Evolutionary conservation across 352 stramenopile species (phyloP), one percentile per base, ranked within the genome.

Genomic region (Globisporangium recalcitrans): DNA sequence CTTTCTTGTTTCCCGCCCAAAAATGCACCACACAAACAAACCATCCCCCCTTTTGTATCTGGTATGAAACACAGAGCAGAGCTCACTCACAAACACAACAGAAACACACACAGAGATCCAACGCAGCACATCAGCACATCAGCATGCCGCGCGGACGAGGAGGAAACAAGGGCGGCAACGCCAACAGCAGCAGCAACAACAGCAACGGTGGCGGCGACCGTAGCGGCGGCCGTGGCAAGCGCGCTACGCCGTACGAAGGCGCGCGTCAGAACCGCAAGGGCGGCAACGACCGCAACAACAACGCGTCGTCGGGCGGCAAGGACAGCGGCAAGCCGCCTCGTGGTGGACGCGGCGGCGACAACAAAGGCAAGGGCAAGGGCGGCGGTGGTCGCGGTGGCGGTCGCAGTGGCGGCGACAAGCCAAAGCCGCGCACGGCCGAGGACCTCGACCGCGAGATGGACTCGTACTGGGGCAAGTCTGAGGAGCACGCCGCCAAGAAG

Each of bases 401-500:
- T 46, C 52, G 73, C 26, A 55, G 73, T 9, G 52, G 69, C 19
- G 63, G 65, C 14, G 68, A 80, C 58, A 90, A 90, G 60, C 72
- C 75, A 24, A 91, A 91, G 74, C 70, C 82, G 8, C 83, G 80
- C 65, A 91, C 85, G 1, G 82, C 82, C 0, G 81, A 91, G 61
- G 81, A 94, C 54, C 73, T 94, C 27, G 82, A 94, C 66, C 79
- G 78, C 47, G 85, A 94, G 53, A 92, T 94, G 85, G 85, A 94
- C 76, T 84, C 60, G 29, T 94, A 94, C 77, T 94, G 85, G 85
- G 82, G 81, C 54, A 94, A 94, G 71, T 92, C 82, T 58, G 73
- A 79, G 63, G 85, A 94, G 69, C 85, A 94, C 65, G 85, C 85
- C 24, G 44, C 76, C 55, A 94, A 94, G 78, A 91, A 90, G 69